These are phyloP conservation scores for Arthrinium phaeospermum DNA, from an alignment of 2,329 filamentous ascomycete species.

Conservation along the genomic window DNA sequence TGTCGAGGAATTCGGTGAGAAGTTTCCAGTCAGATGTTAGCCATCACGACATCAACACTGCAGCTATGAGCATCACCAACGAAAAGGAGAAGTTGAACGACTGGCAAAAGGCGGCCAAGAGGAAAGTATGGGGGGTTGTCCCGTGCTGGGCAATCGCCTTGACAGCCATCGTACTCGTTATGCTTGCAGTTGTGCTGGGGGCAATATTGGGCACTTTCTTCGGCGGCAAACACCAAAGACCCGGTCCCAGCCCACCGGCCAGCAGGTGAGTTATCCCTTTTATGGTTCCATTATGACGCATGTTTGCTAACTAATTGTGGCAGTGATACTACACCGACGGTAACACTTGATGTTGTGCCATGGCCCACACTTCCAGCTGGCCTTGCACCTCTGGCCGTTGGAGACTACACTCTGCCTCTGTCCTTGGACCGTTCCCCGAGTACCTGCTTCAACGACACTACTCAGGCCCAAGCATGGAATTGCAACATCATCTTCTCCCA, in stretches of 20 bases:
- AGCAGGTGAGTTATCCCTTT: not conserved
- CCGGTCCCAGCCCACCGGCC: slow-evolving; percentile 5
- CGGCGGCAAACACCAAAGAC: slow-evolving; percentile 28
- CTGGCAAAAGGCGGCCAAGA: slow-evolving; percentile 60
- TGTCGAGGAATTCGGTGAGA: slow-evolving; percentile 56
- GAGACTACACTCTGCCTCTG: slow-evolving; percentile 61
- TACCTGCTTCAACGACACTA: slow-evolving; percentile 62
- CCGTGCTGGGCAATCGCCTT: slow-evolving; percentile 67
- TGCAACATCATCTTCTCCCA: slow-evolving; percentile 59
- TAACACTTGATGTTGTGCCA: slow-evolving; percentile 56
- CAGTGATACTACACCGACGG: slow-evolving; percentile 33
- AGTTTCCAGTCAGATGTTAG: slow-evolving; percentile 59
- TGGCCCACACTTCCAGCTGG: slow-evolving; percentile 56
- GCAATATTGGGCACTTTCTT: slow-evolving; percentile 59
- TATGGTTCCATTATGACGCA: not conserved
- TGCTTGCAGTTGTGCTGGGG: slow-evolving; percentile 62
- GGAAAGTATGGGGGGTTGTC: slow-evolving; percentile 62
- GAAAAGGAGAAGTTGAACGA: slow-evolving; percentile 53
- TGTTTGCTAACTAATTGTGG: slow-evolving; percentile 23
- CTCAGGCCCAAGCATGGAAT: slow-evolving; percentile 65
- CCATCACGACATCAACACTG: slow-evolving; percentile 57
- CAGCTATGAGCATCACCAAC: slow-evolving; percentile 51
- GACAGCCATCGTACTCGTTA: slow-evolving; percentile 51
- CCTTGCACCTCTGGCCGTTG: slow-evolving; percentile 59
- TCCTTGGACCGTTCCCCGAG: slow-evolving; percentile 54